phyloP scores from a whole-genome alignment of 192 early-diverging fungal genomes.

The Allomyces macrogynus region DNA sequence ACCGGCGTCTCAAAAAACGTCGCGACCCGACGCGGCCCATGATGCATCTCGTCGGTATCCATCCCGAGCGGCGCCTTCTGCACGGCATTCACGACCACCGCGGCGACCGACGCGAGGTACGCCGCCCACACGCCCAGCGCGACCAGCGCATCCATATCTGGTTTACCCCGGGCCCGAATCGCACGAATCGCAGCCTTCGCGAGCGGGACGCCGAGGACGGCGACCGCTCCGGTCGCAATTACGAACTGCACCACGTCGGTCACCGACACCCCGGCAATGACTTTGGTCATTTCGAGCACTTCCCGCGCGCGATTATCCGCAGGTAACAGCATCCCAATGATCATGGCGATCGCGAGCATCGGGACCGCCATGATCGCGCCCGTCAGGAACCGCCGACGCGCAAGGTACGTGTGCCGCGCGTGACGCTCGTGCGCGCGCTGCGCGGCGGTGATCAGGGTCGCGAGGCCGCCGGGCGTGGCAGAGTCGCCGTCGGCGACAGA shows the following conservation, averaged over 20 bases:
- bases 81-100: conserved; percentile 24
- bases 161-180: conserved; percentile 30
- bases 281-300: conserved; percentile 16
- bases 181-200: conserved; percentile 42
- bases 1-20: conserved; percentile 60
- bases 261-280: conserved; percentile 32
- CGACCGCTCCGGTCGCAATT: conserved; percentile 51
- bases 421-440: conserved; percentile 17
- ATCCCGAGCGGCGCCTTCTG: conserved; percentile 4
- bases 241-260: conserved; percentile 31
- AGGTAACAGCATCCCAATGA: conserved; percentile 47
- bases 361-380: conserved; percentile 48
- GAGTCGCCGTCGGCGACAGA: conserved; percentile 40
- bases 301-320: conserved; percentile 17
- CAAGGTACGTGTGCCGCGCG: conserved; percentile 18
- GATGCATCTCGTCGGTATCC: background rate
- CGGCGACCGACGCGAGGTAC: conserved; percentile 38
- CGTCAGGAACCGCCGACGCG: conserved; percentile 17
- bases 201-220: conserved; percentile 45
- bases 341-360: conserved; percentile 44
- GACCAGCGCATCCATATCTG: conserved; percentile 68
- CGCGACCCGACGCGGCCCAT: conserved; percentile 7
- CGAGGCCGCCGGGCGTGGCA: conserved; percentile 15
- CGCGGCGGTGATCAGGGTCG: conserved; percentile 10
- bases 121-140: conserved; percentile 51